phyloP scores from a whole-genome alignment of 805 yeast genomes.

The Ascoidea asiatica region DNA sequence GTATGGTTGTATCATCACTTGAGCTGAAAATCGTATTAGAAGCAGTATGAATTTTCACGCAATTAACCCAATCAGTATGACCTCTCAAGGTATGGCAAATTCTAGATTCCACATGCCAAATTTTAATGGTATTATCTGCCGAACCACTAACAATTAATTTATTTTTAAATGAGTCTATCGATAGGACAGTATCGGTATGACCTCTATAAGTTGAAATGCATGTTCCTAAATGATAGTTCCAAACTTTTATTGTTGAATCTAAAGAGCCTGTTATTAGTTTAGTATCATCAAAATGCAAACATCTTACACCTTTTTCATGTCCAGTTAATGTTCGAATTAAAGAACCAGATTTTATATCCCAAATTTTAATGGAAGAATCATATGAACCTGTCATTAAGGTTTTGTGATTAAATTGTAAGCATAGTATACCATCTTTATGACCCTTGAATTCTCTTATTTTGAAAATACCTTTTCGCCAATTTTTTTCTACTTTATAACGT shows the following conservation, averaged over 20 bases:
- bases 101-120: conserved; percentile 92
- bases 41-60: conserved; percentile 73
- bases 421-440: conserved; percentile 80
- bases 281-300: conserved; percentile 75
- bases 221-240: conserved; percentile 93
- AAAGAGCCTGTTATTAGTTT: conserved; percentile 87
- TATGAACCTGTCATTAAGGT: conserved; percentile 83
- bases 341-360: conserved; percentile 79
- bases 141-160: conserved; percentile 86
- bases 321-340: conserved; percentile 68
- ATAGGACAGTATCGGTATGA: conserved; percentile 73
- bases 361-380: conserved; percentile 78
- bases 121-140: conserved; percentile 83
- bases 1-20: conserved; percentile 81
- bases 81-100: conserved; percentile 90
- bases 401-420: conserved; percentile 73
- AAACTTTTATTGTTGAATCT: conserved; percentile 83
- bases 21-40: conserved; percentile 75
- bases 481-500: conserved; percentile 79
- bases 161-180: conserved; percentile 60
- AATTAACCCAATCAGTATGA: conserved; percentile 84
- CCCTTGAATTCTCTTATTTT: conserved; percentile 54
- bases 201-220: conserved; percentile 91
- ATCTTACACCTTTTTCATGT: conserved; percentile 79
- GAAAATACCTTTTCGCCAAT: conserved; percentile 84